Evolutionary conservation across 2,329 filamentous ascomycete genomes (phyloP), one percentile per base, ranked within the genome.

Genomic region (Dothideomycetidae sp.): DNA sequence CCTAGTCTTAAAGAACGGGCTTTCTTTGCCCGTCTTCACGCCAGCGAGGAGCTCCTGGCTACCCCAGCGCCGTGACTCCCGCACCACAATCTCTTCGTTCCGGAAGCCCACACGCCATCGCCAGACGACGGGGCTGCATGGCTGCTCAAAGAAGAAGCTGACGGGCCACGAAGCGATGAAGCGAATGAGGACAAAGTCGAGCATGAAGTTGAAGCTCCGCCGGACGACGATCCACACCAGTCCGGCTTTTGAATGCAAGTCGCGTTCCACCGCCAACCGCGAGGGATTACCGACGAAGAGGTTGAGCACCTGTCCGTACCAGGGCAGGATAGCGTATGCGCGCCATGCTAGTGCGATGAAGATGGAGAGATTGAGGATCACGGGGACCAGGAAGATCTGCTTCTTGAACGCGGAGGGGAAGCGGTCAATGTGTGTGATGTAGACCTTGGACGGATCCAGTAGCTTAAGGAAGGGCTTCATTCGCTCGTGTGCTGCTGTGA

Each of bases 401-500:
- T 73, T 73, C 61, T 94, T 94, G 60, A 86, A 74, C 17, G 68
- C 66, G 13, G 61, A 58, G 0, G 77, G 75, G 44, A 79, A 75
- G 42, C 60, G 62, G 65, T 94, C 86, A 58, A 93, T 66, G 63
- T 93, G 85, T 18, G 79, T 69, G 50, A 94, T 71, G 68, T 94
- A 93, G 54, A 93, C 70, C 56, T 82, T 74, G 39, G 70, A 61
- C 39, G 70, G 65, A 41, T 75, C 70, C 42, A 93, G 75, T 30
- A 66, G 69, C 23, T 70, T 61, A 51, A 81, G 67, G 54, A 93
- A 78, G 9, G 75, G 69, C 35, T 67, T 50, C 37, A 93, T 70
- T 19, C 67, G 64, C 33, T 70, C 56, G 1, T 81, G 73, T 0
- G 75, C 73, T 42, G 65, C 65, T 47, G 70, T 70, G 66, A 90